Conservation (phyloP, 257 asterid genomes). For the Perilla frutescens region DNA sequence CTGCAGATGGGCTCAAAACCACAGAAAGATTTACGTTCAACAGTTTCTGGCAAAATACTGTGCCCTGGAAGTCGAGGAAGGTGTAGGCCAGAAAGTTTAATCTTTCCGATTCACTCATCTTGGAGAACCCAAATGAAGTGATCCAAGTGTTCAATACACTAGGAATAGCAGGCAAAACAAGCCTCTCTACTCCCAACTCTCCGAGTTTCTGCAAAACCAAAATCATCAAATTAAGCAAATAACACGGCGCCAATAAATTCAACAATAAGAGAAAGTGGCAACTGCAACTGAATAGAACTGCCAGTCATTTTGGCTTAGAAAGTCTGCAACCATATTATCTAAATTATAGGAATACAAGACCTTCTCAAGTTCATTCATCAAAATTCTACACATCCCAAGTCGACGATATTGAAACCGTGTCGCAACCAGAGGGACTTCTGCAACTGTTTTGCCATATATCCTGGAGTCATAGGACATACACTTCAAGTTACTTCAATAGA, state of each 20-base stretch:
- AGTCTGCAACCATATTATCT: slow-evolving; percentile 4
- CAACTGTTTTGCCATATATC: slow-evolving; percentile 81
- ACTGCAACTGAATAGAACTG: slow-evolving; percentile 3
- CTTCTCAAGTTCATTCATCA: slow-evolving; percentile 93
- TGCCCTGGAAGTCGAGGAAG: slow-evolving; percentile 84
- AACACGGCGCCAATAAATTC: slow-evolving; percentile 16
- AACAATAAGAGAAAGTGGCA: background rate
- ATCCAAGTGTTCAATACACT: slow-evolving; percentile 76
- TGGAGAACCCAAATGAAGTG: slow-evolving; percentile 72
- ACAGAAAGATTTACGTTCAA: slow-evolving; percentile 37
- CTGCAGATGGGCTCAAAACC: slow-evolving; percentile 43
- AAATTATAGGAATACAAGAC: slow-evolving; percentile 39
- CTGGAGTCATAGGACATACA: slow-evolving; percentile 44
- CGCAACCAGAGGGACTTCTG: slow-evolving; percentile 90
- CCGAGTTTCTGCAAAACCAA: slow-evolving; percentile 60
- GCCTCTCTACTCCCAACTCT: slow-evolving; percentile 81
- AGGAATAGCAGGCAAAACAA: slow-evolving; percentile 87
- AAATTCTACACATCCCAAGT: slow-evolving; percentile 89
- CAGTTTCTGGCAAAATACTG: slow-evolving; percentile 76
- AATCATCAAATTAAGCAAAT: slow-evolving; percentile 5
- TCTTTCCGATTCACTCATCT: slow-evolving; percentile 64
- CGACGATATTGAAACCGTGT: slow-evolving; percentile 85
- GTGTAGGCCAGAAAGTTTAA: slow-evolving; percentile 54
- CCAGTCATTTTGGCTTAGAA: background rate
- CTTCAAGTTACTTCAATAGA: slow-evolving; percentile 16